Base-by-base conservation (phyloP, 805 yeast genomes). In the Candida endomychidarum region DNA sequence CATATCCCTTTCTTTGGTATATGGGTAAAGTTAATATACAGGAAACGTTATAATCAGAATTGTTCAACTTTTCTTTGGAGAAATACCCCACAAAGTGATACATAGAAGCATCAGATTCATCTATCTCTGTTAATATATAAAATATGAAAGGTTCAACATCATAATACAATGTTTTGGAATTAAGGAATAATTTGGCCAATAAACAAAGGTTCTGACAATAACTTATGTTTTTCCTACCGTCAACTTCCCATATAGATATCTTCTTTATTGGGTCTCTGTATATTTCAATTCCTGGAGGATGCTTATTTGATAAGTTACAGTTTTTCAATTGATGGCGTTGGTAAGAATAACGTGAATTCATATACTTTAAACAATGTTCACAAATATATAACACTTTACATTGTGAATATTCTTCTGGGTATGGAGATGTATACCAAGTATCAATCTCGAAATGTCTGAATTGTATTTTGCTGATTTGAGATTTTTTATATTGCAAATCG, bases 121-220 rank as follows among this genome's bases (percentile, higher is more conserved):
- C 86, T 30, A 75, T 67, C 48, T 85, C 93, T 4, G 91, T 85
- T 32, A 93, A 61, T 2, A 90, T 80, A 61, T 91, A 93, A 56
- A 93, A 93, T 56, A 85, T 76, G 52, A 91, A 91, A 1, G 98
- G 96, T 59, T 93, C 96, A 31, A 91, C 98, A 54, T 93, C 98
- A 57, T 88, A 88, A 57, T 89, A 90, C 37, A 93, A 67, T 0
- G 97, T 88, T 56, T 93, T 93, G 2, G 96, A 87, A 59, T 90
- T 87, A 37, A 93, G 70, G 54, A 90, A 93, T 43, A 89, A 64
- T 58, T 91, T 93, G 2, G 97, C 96, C 49, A 93, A 61, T 30
- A 91, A 68, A 66, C 99, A 93, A 40, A 93, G 63, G 56, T 88
- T 89, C 57, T 89, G 96, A 61, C 97, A 89, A 56, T 84, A 91